These are phyloP conservation scores for Lanmaoa rubissima DNA, from an alignment of 768 basidiomycete species.

Conservation along the genomic window DNA sequence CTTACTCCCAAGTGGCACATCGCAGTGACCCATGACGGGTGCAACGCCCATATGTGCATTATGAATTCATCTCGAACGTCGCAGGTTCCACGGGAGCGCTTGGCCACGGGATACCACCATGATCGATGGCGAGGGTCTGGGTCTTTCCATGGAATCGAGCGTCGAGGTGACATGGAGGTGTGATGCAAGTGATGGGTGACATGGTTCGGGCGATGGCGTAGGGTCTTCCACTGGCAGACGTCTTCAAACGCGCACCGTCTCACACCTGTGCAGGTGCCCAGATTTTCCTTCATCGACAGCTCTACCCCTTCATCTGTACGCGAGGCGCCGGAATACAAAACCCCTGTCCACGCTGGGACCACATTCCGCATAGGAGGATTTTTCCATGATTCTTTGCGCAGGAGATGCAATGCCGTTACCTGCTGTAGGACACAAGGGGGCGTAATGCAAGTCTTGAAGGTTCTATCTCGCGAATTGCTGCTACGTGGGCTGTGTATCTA, in stretches of 20 bases:
- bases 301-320: background rate
- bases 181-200: background rate
- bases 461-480: background rate
- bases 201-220: background rate
- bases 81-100: conserved; percentile 1
- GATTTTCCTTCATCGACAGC: background rate
- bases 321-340: background rate
- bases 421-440: background rate
- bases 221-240: background rate
- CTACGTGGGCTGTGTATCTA: background rate
- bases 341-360: background rate
- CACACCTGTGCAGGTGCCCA: background rate
- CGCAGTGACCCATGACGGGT: background rate
- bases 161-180: background rate
- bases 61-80: conserved; percentile 9
- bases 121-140: conserved; percentile 13
- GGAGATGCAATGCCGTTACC: background rate
- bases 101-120: conserved; percentile 15
- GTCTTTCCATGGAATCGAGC: background rate
- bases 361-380: background rate
- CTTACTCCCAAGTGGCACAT: background rate
- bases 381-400: too few relatives aligned
- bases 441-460: background rate
- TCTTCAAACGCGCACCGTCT: background rate
- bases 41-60: background rate